phyloP scores from a whole-genome alignment of 768 basidiomycete genomes.

The Hypholoma sublateritium region DNA sequence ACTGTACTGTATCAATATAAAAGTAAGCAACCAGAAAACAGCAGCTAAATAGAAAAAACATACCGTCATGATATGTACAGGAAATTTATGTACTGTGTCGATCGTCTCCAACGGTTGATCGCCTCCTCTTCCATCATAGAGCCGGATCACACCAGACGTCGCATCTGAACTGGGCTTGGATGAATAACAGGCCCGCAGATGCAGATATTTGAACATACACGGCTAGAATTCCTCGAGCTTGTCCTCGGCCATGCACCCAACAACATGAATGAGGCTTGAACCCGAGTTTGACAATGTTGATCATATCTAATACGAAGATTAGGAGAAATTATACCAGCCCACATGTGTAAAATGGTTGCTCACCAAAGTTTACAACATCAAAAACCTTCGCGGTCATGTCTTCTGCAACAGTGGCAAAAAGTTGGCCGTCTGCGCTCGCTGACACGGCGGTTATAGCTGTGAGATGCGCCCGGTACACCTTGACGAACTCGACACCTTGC shows the following conservation, averaged over 20 bases:
- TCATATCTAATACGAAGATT: slow-evolving; percentile 78
- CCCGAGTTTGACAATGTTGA: slow-evolving; percentile 92
- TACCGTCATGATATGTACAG: slow-evolving; percentile 91
- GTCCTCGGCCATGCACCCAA: slow-evolving; percentile 91
- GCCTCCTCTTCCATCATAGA: slow-evolving; percentile 92
- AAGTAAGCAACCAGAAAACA: slow-evolving; percentile 1
- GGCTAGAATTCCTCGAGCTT: slow-evolving; percentile 86
- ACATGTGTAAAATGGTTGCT: slow-evolving; percentile 21
- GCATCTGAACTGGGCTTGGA: slow-evolving; percentile 68
- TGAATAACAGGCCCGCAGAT: slow-evolving; percentile 11
- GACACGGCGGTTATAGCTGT: slow-evolving; percentile 76
- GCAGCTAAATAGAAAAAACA: slow-evolving; percentile 26
- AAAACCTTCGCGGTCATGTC: slow-evolving; percentile 94
- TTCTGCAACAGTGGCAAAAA: slow-evolving; percentile 90
- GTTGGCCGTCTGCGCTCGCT: slow-evolving; percentile 87
- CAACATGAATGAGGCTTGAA: slow-evolving; percentile 87
- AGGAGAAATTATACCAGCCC: neutral
- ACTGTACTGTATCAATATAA: slow-evolving; percentile 63
- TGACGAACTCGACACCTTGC: slow-evolving; percentile 94
- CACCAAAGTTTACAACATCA: slow-evolving; percentile 97
- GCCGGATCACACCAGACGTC: slow-evolving; percentile 67
- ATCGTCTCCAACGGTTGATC: slow-evolving; percentile 76
- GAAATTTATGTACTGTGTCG: slow-evolving; percentile 77
- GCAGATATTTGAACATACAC: slow-evolving; percentile 49
- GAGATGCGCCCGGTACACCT: slow-evolving; percentile 94